These are phyloP conservation scores for Ustilago xerochloae DNA, from an alignment of 1,284 basidiomycete genomes.

Conservation along the genomic window DNA sequence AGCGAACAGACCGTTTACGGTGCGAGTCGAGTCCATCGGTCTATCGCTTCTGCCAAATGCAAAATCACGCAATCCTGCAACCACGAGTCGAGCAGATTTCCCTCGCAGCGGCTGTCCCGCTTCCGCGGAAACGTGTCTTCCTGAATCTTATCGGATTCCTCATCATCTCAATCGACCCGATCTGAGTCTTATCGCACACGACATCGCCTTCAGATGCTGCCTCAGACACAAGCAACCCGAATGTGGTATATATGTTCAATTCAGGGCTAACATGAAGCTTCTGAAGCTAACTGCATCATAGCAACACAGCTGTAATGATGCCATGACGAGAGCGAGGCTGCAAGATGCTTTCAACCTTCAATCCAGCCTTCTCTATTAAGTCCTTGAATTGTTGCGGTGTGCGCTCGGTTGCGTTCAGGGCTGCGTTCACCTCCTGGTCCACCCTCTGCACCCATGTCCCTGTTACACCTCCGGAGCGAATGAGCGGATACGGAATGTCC, in stretches of 20 bases:
- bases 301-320: conserved; percentile 16
- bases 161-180: background rate
- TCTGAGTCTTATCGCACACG: background rate
- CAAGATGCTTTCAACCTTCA: conserved; percentile 24
- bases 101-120: background rate
- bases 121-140: conserved; percentile 8
- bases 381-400: conserved; percentile 23
- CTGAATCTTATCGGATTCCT: background rate
- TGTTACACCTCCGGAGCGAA: conserved; percentile 19
- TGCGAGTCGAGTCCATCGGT: too few relatives aligned
- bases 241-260: too few relatives aligned
- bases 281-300: background rate
- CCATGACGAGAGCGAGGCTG: conserved; percentile 32
- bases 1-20: too few relatives aligned
- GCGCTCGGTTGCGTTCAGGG: conserved; percentile 23
- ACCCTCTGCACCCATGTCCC: conserved; percentile 12
- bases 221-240: background rate
- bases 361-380: conserved; percentile 26
- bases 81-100: background rate
- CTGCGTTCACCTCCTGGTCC: conserved; percentile 18
- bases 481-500: conserved; percentile 23
- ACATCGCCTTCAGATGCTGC: background rate
- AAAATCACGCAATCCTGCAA: conserved; percentile 10
- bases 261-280: background rate
- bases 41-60: too few relatives aligned